phyloP scores from a whole-genome alignment of 441 rosid species.

The Eruca vesicaria region DNA sequence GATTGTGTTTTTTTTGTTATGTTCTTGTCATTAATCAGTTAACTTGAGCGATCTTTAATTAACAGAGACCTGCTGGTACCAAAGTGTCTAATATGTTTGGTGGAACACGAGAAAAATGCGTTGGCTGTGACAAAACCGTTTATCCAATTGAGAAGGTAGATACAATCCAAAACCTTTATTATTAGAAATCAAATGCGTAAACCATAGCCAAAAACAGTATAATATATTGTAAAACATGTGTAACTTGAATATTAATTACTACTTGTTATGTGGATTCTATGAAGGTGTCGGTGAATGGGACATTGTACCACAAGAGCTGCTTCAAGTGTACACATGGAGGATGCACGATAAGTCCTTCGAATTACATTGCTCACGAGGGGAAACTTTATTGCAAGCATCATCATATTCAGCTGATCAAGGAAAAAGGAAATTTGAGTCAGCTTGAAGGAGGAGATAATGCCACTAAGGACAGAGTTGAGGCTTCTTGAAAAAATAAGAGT shows the following conservation, averaged over 20 bases:
- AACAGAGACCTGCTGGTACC: constrained; percentile 73
- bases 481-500: too few species aligned
- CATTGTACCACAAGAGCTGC: constrained; percentile 90
- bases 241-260: too few species aligned
- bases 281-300: constrained; percentile 94
- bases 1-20: constrained; percentile 15
- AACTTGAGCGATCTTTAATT: constrained; percentile 2
- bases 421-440: constrained; percentile 95
- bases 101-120: constrained; percentile 91
- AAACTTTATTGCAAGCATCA: constrained; percentile 96
- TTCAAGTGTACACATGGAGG: constrained; percentile 99
- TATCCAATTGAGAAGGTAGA: constrained; percentile 98
- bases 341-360: constrained; percentile 86
- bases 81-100: constrained; percentile 88
- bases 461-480: constrained; percentile 24
- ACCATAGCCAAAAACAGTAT: too few species aligned
- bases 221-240: too few species aligned
- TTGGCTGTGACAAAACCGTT: constrained; percentile 81
- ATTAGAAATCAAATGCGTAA: too few species aligned
- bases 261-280: too few species aligned
- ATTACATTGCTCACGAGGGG: constrained; percentile 92
- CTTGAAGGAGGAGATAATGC: constrained; percentile 80
- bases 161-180: background rate
- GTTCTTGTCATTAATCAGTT: constrained; percentile 1
- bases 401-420: constrained; percentile 90